Conservation (phyloP, 2,329 filamentous ascomycete genomes). For the Colletotrichum falcatum region DNA sequence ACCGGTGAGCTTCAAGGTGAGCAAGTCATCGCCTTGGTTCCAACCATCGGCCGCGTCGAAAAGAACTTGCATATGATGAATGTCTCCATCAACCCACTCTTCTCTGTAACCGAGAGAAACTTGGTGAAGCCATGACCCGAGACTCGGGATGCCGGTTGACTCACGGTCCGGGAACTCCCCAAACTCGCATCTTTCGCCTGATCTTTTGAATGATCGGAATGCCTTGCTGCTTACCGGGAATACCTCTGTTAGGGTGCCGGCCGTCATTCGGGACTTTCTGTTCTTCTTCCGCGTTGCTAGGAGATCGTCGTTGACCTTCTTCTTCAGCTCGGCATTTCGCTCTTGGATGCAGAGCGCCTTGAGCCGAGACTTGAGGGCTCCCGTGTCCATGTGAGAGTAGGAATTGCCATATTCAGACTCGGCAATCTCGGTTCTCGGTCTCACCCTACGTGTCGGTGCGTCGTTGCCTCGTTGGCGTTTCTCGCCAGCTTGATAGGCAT, state of each 20-base stretch:
- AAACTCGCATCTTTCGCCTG: background rate
- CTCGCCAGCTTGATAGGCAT: background rate
- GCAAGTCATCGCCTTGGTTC: background rate
- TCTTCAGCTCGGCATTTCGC: slow-evolving; percentile 20
- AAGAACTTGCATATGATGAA: slow-evolving; percentile 30
- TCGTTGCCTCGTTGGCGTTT: background rate
- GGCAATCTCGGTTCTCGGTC: background rate
- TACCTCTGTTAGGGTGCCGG: slow-evolving; percentile 2
- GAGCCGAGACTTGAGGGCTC: background rate
- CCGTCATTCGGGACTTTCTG: background rate
- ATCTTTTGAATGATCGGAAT: slow-evolving; percentile 5
- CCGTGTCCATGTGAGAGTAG: background rate
- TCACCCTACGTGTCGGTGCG: background rate
- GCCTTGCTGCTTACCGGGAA: slow-evolving; percentile 41
- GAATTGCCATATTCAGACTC: background rate
- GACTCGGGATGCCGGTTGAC: slow-evolving; percentile 35
- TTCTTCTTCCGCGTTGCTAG: background rate
- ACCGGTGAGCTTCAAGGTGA: background rate
- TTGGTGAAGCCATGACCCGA: slow-evolving; percentile 31
- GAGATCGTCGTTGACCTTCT: slow-evolving; percentile 18
- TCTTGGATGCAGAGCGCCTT: slow-evolving; percentile 34
- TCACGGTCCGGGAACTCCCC: slow-evolving; percentile 21
- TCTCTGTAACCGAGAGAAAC: slow-evolving; percentile 33
- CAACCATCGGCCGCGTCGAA: slow-evolving; percentile 37
- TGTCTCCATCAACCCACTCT: slow-evolving; percentile 19